Evolutionary conservation across 1,139 yeast species (phyloP), one percentile per base, ranked within the genome.

Genomic region (Hemisphaericaspora xylofermentans): DNA sequence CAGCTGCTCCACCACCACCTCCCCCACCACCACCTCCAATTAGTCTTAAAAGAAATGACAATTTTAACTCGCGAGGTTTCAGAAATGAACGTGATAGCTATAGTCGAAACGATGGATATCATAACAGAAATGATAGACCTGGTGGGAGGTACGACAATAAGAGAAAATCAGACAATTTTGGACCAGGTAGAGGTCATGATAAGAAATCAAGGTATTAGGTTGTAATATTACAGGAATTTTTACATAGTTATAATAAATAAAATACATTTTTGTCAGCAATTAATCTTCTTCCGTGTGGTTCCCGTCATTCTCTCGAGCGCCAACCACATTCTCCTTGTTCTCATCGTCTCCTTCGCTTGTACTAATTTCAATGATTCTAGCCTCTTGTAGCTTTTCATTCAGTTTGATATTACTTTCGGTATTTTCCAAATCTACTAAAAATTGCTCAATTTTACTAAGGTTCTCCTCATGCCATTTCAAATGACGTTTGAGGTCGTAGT

Each of bases 401-500:
- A 9, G 13, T 9, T 29, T n/a, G 4, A 16, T 21, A 14, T 13
- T 16, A n/a, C 3, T 19, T 22, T 40, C 44, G n/a, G 47, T 52
- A 13, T 48, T 39, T 22, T 60, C 61, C 31, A 71, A 50, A 1
- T 66, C 57, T 6, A 51, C 52, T 44, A 72, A 58, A 41, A 61
- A 71, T 8, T 46, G 46, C 41, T 66, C 68, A 10, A 71, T 61
- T 47, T 60, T 64, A 33, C 47, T 48, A 43, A 64, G 50, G 28
- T 69, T 68, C 17, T 61, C 60, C 9, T 68, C 66, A 53, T 81
- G 87, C 84, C 84, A 78, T 31, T 57, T 60, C 38, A 80, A 49
- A 54, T 82, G 88, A 36, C 84, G 64, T 17, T 58, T 54, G 28
- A 79, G 56, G 52, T 80, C 84, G 49, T 71, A 68, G 0, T 70